Evolutionary conservation across 768 basidiomycete genomes (phyloP).

Genomic region (Termitomyces sp.): DNA sequence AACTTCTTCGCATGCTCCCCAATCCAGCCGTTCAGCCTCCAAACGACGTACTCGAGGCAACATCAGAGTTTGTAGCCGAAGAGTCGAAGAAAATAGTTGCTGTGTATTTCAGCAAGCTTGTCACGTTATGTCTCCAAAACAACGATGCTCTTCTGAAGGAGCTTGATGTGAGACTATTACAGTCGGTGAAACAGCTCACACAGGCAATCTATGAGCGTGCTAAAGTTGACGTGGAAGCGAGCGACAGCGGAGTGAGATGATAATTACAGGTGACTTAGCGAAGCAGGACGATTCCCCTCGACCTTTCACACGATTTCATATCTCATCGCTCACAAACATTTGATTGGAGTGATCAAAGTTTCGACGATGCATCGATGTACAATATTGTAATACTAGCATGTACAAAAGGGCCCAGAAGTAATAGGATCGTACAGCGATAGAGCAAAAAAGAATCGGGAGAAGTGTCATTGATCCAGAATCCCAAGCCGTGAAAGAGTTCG

Average conservation of each 20-base stretch:
- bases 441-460: neutral
- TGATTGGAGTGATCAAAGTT: neutral
- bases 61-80: neutral
- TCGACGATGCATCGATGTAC: neutral
- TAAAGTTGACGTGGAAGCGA: neutral
- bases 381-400: neutral
- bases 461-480: neutral
- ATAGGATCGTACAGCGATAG: neutral
- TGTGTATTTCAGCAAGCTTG: neutral
- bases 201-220: neutral
- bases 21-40: neutral
- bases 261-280: neutral
- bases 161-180: neutral
- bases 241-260: neutral
- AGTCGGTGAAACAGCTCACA: neutral
- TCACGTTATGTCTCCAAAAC: neutral
- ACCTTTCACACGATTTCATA: neutral
- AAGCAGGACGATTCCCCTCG: neutral
- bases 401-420: neutral
- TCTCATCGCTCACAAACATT: neutral
- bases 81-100: neutral
- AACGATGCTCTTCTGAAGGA: neutral
- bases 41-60: neutral
- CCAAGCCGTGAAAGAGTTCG: neutral
- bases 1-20: conserved; percentile 4